Base-by-base conservation (phyloP, 129 eudicot species). In the Chrysanthemum makinoi region DNA sequence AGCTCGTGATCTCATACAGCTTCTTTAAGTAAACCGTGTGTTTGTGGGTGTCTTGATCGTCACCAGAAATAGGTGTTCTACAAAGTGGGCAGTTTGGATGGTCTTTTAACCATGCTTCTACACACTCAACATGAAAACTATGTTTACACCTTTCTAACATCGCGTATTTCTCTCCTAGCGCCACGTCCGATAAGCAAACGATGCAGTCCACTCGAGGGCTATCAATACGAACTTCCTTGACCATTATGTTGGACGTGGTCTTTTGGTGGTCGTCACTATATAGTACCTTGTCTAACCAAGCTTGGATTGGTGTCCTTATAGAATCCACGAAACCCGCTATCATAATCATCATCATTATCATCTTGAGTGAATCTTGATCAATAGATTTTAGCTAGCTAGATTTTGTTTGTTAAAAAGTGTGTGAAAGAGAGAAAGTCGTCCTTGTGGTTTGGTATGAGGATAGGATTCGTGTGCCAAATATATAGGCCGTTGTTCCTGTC, bases 311-410 rank as follows among this genome's bases (percentile, higher is more conserved):
- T 15, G 80, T 69, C 13, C 30, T 69, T 52, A 76, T 62, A 9
- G 80, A 76, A 56, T 69, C 68, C 30, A 76, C 69, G 6, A 59
- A 76, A 18, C 64, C 70, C 15, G 80, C 80, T 35, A 76, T 68
- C 80, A 76, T 68, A 2, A 76, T 77, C 80, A 77, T 77, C 80
- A 76, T 76, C 80, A 76, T 68, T 75, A 76, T 76, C 75, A 60
- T 58, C 44, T 20, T 66, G 46, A 14, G 3, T n/a, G 26, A 51
- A 35, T 35, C 44, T 51, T 26, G 22, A 26, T 24, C n/a, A 15
- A 14, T 16, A n/a, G 10, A 17, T 28, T 10, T 39, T 6, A 39
- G 46, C 46, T 6, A 30, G 46, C 46, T 6, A 30, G 14, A 43
- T 20, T 11, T 14, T 20, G 14, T 30, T 1, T 10, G 14, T 61